A percentile compares a stretch with the other conserved stretches of the same genome.
Evolutionary conservation across 164 flowering plant genomes (phyloP).

Genomic region (Vitis labrusca): DNA sequence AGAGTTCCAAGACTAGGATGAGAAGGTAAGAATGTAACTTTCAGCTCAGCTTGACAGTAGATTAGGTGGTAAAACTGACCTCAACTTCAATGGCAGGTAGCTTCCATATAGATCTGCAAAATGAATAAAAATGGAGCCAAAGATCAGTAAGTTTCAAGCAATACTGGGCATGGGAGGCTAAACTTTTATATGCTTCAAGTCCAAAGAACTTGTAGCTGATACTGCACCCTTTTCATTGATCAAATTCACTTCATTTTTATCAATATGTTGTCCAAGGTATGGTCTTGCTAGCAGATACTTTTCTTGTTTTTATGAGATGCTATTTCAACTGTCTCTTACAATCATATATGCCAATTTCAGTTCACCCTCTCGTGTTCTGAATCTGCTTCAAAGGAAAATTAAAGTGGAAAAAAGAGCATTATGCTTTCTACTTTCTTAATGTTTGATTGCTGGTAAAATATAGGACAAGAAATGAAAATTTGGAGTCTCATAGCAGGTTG

Average conservation of each 20-base stretch:
- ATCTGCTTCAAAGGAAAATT: no score
- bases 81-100: constrained; percentile 32
- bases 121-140: neutral
- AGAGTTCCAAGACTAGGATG: neutral
- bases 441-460: no score
- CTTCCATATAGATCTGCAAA: constrained; percentile 46
- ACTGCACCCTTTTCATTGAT: no score
- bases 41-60: neutral
- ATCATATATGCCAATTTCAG: no score
- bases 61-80: constrained; percentile 19
- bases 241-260: neutral
- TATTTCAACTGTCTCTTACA: no score
- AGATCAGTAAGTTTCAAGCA: constrained; percentile 3
- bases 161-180: neutral
- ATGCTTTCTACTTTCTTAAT: no score
- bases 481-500: no score
- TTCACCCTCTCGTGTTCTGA: no score
- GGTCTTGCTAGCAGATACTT: neutral
- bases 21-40: neutral
- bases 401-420: no score
- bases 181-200: neutral
- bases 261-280: neutral
- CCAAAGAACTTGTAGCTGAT: no score
- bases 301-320: neutral
- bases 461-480: no score